These are phyloP conservation scores for Neurospora terricola DNA, from an alignment of 495 filamentous ascomycete genomes.

Conservation along the genomic window DNA sequence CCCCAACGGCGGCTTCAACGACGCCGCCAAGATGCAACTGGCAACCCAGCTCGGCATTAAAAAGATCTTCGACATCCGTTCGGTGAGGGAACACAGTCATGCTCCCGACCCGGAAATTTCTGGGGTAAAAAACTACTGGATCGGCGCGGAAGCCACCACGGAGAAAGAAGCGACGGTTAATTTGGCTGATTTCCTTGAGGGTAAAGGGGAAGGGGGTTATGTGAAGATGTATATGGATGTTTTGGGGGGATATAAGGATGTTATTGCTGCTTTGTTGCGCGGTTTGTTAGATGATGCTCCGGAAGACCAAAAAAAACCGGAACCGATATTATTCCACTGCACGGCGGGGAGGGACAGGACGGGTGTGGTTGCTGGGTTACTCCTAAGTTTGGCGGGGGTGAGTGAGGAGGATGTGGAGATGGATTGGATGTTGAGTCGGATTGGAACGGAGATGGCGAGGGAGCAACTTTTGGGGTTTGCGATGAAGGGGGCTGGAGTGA, in stretches of 20 bases:
- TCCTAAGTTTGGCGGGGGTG: slow-evolving; percentile 44
- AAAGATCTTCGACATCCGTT: slow-evolving; percentile 36
- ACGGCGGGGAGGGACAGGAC: slow-evolving; percentile 60
- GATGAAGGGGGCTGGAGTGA: slow-evolving; percentile 18
- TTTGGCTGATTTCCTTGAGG: slow-evolving; percentile 26
- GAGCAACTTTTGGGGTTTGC: slow-evolving; percentile 32
- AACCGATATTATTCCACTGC: slow-evolving; percentile 35
- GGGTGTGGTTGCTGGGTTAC: slow-evolving; percentile 46
- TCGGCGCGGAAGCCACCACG: slow-evolving; percentile 4
- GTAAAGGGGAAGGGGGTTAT: slow-evolving; percentile 31
- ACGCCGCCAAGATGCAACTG: slow-evolving; percentile 27
- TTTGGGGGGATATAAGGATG: too few relatives aligned
- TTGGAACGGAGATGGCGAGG: slow-evolving; percentile 36
- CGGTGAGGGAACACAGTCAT: slow-evolving; percentile 22
- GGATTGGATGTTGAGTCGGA: slow-evolving; percentile 42
- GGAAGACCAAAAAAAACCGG: slow-evolving; percentile 23
- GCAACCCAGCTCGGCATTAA: slow-evolving; percentile 27
- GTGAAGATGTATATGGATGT: slow-evolving; percentile 32
- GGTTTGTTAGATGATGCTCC: slow-evolving; percentile 27
- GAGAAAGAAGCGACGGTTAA: slow-evolving; percentile 23
- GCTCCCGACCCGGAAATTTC: slow-evolving; percentile 29
- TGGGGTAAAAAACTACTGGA: slow-evolving; percentile 33
- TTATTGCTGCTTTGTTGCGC: slow-evolving; percentile 27
- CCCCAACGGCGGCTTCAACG: slow-evolving; percentile 16
- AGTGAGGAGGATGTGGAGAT: slow-evolving; percentile 33